These are phyloP conservation scores for Salix koriyanagi DNA, from an alignment of 345 rosid species.

Conservation along the genomic window DNA sequence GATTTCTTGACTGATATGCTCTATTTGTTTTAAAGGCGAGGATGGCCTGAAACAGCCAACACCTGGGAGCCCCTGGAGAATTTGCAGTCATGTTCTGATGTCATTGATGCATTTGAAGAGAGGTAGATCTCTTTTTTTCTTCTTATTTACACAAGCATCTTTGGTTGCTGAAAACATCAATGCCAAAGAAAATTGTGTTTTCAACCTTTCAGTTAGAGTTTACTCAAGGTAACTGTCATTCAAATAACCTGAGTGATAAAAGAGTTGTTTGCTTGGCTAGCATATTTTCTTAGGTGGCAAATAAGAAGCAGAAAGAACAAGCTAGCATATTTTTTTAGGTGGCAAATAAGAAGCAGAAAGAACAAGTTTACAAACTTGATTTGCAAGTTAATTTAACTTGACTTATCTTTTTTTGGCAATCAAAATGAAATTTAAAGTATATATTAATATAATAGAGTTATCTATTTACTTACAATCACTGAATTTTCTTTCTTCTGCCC, in stretches of 20 bases:
- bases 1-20: not conserved
- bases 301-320: not conserved
- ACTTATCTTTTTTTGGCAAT: not conserved
- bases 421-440: not conserved
- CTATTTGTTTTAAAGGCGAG: slow-evolving; percentile 63
- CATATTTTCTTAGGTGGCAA: not conserved
- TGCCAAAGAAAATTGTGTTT: not conserved
- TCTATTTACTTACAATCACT: not conserved
- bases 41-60: slow-evolving; percentile 92
- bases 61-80: slow-evolving; percentile 99
- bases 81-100: slow-evolving; percentile 84
- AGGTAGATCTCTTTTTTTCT: slow-evolving; percentile 41
- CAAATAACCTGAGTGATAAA: not conserved
- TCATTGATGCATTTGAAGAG: slow-evolving; percentile 87
- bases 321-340: not conserved
- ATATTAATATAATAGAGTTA: not conserved
- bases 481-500: not conserved
- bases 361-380: not conserved
- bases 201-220: not conserved
- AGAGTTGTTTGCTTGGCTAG: not conserved
- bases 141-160: not conserved
- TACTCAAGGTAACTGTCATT: not conserved
- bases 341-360: not conserved
- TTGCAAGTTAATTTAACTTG: not conserved
- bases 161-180: not conserved